Conservation (phyloP, 441 rosid species). For the Populus hybrid region DNA sequence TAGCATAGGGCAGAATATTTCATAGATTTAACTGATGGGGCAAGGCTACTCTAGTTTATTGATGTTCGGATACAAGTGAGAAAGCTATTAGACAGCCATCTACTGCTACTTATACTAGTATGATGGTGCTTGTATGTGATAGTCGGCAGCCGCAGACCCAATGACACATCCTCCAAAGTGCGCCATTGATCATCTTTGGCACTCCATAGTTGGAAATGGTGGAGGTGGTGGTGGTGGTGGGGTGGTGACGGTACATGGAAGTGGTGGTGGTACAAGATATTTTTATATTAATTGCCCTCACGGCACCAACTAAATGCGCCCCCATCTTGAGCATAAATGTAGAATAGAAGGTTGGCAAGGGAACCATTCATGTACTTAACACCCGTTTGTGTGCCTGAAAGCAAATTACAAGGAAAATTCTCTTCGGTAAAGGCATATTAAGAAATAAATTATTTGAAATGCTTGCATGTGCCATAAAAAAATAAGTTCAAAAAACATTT, state of each 20-base stretch:
- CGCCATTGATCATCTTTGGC: background rate
- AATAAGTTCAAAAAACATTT: no score
- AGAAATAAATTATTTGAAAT: background rate
- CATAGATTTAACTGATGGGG: conserved; percentile 10
- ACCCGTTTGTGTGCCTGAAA: background rate
- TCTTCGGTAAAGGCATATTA: background rate
- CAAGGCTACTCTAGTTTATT: background rate
- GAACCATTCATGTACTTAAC: background rate
- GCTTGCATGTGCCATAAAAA: no score
- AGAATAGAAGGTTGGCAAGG: background rate
- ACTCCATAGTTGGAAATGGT: background rate
- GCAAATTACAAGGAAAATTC: background rate
- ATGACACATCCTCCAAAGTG: background rate
- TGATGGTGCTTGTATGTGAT: background rate
- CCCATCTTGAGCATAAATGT: background rate
- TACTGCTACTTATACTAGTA: background rate
- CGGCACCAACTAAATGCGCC: background rate
- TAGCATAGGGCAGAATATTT: background rate
- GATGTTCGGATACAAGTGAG: background rate
- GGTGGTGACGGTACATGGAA: background rate
- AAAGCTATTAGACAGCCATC: background rate
- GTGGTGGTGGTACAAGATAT: background rate
- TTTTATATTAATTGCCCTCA: background rate
- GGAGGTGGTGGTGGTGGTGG: background rate
- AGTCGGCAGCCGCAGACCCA: background rate